Conservation (phyloP, 805 yeast species). For the Cyberlindnera lachancei region DNA sequence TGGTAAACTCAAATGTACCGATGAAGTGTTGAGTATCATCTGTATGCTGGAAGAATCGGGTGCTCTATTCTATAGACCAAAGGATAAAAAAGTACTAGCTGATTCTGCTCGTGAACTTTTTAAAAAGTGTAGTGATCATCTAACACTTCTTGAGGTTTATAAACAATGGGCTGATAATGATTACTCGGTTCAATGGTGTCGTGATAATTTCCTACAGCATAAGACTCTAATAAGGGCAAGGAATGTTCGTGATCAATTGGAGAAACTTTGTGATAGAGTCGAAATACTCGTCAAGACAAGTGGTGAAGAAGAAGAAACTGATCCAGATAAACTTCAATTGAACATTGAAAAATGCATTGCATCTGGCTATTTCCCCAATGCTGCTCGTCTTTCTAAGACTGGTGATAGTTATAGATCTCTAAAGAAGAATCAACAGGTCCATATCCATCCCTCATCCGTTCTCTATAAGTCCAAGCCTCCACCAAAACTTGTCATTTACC, state of each 20-base stretch:
- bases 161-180: conserved; percentile 68
- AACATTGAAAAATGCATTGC: conserved; percentile 80
- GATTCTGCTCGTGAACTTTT: conserved; percentile 57
- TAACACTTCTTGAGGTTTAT: conserved; percentile 67
- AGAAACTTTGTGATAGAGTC: conserved; percentile 47
- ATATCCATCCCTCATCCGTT: conserved; percentile 81
- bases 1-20: conserved; percentile 49
- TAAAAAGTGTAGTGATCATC: conserved; percentile 58
- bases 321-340: conserved; percentile 45
- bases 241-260: conserved; percentile 67
- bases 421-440: conserved; percentile 64
- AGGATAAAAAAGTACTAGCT: conserved; percentile 57
- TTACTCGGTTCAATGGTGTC: conserved; percentile 74
- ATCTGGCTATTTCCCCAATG: conserved; percentile 95
- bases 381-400: conserved; percentile 77
- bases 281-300: conserved; percentile 33
- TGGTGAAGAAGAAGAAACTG: conserved; percentile 25
- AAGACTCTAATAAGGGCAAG: conserved; percentile 60
- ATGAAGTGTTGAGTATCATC: conserved; percentile 64
- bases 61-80: conserved; percentile 62
- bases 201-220: conserved; percentile 73
- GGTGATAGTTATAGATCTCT: conserved; percentile 60
- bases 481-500: conserved; percentile 66
- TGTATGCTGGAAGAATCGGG: conserved; percentile 81
- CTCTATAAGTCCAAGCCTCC: conserved; percentile 62